Evolutionary conservation across 192 early-diverging fungal genomes (phyloP).

Genomic region (Coemansia sp.): DNA sequence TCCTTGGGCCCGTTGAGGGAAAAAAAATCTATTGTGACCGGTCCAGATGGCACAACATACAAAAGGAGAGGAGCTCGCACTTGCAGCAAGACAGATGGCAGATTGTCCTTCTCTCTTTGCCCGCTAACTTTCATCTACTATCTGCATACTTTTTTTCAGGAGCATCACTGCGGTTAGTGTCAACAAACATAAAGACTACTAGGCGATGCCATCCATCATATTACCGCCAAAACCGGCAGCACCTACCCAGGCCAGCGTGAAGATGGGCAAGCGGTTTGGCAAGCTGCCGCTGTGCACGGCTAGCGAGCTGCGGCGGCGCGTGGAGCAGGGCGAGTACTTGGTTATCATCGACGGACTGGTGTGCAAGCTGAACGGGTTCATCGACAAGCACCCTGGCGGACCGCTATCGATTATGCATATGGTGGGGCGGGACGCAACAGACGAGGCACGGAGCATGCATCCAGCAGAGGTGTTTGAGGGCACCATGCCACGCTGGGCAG

Average conservation of each 20-base stretch:
- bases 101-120: background rate
- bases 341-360: slow-evolving; percentile 86
- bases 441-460: slow-evolving; percentile 85
- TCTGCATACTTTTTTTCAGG: background rate
- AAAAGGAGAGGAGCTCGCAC: background rate
- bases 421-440: slow-evolving; percentile 89
- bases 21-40: background rate
- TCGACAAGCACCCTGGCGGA: slow-evolving; percentile 90
- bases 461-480: slow-evolving; percentile 76
- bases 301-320: slow-evolving; percentile 41
- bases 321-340: slow-evolving; percentile 69
- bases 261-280: slow-evolving; percentile 9
- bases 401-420: slow-evolving; percentile 85
- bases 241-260: background rate
- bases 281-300: slow-evolving; percentile 44
- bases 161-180: background rate
- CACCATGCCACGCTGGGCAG: slow-evolving; percentile 76
- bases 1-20: background rate
- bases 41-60: background rate
- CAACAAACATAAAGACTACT: background rate
- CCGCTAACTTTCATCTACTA: background rate
- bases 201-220: slow-evolving; percentile 10
- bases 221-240: background rate
- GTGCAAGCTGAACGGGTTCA: slow-evolving; percentile 82
- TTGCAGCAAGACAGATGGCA: background rate